Conservation (phyloP, 768 basidiomycete genomes). For the Boletus huronensis region DNA sequence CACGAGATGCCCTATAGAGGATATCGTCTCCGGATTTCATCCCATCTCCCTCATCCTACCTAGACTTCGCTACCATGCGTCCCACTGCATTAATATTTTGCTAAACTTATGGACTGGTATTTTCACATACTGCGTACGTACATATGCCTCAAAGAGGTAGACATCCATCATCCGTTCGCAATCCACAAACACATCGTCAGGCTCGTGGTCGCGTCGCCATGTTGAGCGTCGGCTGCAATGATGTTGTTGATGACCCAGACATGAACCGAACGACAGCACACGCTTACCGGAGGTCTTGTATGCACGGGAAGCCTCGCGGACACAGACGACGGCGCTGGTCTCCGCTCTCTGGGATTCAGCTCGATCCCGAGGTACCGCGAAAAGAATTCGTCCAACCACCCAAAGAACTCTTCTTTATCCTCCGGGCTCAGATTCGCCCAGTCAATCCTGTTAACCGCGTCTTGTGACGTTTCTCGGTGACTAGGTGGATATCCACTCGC, state of each 20-base stretch:
- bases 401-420: conserved; percentile 72
- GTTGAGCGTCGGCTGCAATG: conserved; percentile 23
- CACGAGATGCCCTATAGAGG: not conserved
- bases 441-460: conserved; percentile 40
- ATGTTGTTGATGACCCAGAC: not conserved
- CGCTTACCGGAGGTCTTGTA: conserved; percentile 20
- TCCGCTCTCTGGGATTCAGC: conserved; percentile 12
- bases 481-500: conserved; percentile 25
- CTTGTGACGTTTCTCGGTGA: conserved; percentile 2
- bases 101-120: conserved; percentile 19
- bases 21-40: not conserved
- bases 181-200: conserved; percentile 2
- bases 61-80: conserved; percentile 16
- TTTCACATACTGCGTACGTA: conserved; percentile 17
- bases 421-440: conserved; percentile 65
- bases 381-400: conserved; percentile 83
- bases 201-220: conserved; percentile 17
- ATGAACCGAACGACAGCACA: not conserved
- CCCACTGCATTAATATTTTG: conserved; percentile 4
- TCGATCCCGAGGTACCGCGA: conserved; percentile 38
- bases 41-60: conserved; percentile 9
- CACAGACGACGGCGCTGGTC: not conserved
- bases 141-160: conserved; percentile 6
- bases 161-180: not conserved
- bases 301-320: not conserved